Percentiles rank a stretch among this genome's conserved stretches.
These are phyloP conservation scores for Gnomoniopsis sp. DNA, from an alignment of 2,329 filamentous ascomycete species.

Conservation along the genomic window DNA sequence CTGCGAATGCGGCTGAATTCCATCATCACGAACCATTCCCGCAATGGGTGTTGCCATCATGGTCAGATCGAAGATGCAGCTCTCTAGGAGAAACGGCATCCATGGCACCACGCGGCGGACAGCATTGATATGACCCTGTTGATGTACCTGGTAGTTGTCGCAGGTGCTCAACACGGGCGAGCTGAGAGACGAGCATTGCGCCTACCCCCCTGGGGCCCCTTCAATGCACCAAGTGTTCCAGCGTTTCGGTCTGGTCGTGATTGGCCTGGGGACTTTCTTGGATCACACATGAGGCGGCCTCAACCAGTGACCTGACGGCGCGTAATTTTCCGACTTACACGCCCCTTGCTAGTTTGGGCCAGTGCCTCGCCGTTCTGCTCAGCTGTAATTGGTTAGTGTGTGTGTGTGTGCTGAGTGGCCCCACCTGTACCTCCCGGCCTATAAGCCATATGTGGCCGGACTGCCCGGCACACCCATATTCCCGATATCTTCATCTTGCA, in stretches of 20 bases:
- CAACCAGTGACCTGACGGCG: constrained; percentile 32
- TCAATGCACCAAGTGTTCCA: constrained; percentile 41
- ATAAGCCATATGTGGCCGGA: background rate
- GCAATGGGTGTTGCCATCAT: background rate
- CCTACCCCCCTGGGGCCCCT: background rate
- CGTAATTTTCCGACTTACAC: constrained; percentile 26
- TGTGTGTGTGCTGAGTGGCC: background rate
- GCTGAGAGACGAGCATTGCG: background rate
- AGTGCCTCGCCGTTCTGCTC: background rate
- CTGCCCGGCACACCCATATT: background rate
- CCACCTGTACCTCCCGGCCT: background rate
- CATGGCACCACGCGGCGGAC: constrained; percentile 6
- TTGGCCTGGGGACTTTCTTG: constrained; percentile 28
- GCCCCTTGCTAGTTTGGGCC: constrained; percentile 1
- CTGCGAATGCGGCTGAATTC: too few species aligned
- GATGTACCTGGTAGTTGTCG: constrained; percentile 4
- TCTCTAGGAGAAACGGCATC: background rate
- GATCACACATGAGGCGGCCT: constrained; percentile 32
- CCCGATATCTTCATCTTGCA: background rate
- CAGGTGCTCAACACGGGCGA: background rate
- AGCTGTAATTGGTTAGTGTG: background rate
- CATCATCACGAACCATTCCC: too few species aligned
- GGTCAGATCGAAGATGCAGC: background rate
- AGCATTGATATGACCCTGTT: background rate
- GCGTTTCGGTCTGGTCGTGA: constrained; percentile 28